phyloP scores from a whole-genome alignment of 805 yeast genomes.

The Candida corydali region DNA sequence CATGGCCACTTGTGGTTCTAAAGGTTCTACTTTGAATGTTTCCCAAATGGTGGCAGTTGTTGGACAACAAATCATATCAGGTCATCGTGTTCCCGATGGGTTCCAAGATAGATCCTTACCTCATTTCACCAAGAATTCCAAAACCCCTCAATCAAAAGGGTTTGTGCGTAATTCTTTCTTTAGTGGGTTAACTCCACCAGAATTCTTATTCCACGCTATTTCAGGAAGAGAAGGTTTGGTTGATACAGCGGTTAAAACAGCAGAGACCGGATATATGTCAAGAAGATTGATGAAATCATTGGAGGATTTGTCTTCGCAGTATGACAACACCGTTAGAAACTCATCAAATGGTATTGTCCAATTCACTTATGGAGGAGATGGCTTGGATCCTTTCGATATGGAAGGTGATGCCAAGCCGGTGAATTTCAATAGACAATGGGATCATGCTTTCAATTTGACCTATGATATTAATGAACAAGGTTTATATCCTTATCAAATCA shows the following conservation, averaged over 20 bases:
- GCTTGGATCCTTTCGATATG: conserved; percentile 97
- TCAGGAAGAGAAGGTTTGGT: conserved; percentile 99
- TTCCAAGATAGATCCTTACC: conserved; percentile 98
- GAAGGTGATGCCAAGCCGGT: conserved; percentile 98
- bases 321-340: conserved; percentile 92
- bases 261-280: conserved; percentile 98
- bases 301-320: conserved; percentile 90
- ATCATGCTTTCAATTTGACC: conserved; percentile 77
- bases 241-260: conserved; percentile 99
- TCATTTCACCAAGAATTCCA: conserved; percentile 92
- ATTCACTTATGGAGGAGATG: conserved; percentile 97
- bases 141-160: conserved; percentile 97
- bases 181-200: conserved; percentile 94
- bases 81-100: conserved; percentile 99
- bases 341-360: conserved; percentile 96
- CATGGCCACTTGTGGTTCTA: conserved; percentile 99
- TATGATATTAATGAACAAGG: conserved; percentile 51
- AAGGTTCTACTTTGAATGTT: conserved; percentile 95
- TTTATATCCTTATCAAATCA: conserved; percentile 67
- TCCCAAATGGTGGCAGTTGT: conserved; percentile 99
- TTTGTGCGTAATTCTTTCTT: conserved; percentile 94
- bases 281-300: conserved; percentile 96
- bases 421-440: conserved; percentile 92
- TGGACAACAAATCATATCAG: conserved; percentile 97
- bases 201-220: conserved; percentile 95